These are phyloP conservation scores for Pestalotiopsis sp. DNA, from an alignment of 2,329 filamentous ascomycete genomes.

Conservation along the genomic window DNA sequence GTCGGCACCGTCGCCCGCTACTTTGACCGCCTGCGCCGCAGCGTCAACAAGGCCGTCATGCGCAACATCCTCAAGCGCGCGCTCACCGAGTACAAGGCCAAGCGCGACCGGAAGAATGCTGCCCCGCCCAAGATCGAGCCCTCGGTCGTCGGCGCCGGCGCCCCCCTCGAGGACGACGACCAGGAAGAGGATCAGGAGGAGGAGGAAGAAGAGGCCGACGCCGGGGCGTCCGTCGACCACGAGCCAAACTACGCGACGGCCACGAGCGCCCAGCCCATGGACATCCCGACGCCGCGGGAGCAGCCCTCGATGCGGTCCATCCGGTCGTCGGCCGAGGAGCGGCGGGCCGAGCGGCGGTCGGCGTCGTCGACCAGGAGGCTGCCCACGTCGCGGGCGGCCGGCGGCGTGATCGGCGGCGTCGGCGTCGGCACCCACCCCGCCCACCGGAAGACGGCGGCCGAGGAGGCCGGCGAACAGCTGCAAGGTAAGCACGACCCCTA, in stretches of 20 bases:
- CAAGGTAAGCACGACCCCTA: not conserved
- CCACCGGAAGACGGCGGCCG: not conserved
- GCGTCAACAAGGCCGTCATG: constrained; percentile 41
- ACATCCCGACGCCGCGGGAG: not conserved
- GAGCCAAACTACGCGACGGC: not conserved
- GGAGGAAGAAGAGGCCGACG: not conserved
- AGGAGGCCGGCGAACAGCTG: not conserved
- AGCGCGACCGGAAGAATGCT: not conserved
- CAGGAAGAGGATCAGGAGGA: not conserved
- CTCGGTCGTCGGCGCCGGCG: not conserved
- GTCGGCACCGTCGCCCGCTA: constrained; percentile 38
- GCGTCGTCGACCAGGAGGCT: not conserved
- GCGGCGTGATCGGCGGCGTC: not conserved
- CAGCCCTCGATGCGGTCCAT: not conserved
- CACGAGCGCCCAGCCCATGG: not conserved
- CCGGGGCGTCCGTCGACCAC: not conserved
- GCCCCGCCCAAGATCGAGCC: constrained; percentile 8
- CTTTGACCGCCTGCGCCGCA: constrained; percentile 38
- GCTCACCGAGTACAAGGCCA: constrained; percentile 30
- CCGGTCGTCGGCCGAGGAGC: not conserved
- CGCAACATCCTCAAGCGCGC: constrained; percentile 36
- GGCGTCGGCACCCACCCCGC: not conserved
- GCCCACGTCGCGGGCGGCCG: not conserved
- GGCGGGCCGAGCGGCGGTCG: not conserved
- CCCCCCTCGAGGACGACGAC: not conserved